These are phyloP conservation scores for Diddensiella caesifluorescens DNA, from an alignment of 805 yeast genomes.

Conservation along the genomic window DNA sequence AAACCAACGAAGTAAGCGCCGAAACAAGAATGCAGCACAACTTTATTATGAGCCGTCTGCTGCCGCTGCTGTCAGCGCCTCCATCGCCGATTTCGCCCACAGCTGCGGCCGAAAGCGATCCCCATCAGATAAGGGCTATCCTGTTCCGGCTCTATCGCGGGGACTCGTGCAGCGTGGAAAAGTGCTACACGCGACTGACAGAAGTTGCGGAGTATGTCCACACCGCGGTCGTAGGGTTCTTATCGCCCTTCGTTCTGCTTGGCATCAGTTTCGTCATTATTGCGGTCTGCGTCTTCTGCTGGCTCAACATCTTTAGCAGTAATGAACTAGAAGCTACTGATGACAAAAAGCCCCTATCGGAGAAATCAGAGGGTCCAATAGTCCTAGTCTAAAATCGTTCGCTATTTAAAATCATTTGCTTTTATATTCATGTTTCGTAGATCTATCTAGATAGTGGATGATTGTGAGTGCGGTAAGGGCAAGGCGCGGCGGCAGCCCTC, in stretches of 20 bases:
- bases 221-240: slow-evolving; percentile 19
- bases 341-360: no score
- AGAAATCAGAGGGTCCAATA: no score
- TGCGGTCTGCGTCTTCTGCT: slow-evolving; percentile 16
- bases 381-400: neutral
- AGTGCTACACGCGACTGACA: slow-evolving; percentile 15
- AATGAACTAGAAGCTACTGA: no score
- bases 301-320: slow-evolving; percentile 3
- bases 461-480: no score
- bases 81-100: neutral
- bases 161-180: neutral
- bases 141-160: slow-evolving; percentile 29
- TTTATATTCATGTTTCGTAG: no score
- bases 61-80: neutral
- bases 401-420: no score
- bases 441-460: no score
- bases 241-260: slow-evolving; percentile 23
- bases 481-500: no score
- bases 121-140: slow-evolving; percentile 16
- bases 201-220: slow-evolving; percentile 16
- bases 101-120: neutral
- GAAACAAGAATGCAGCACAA: neutral
- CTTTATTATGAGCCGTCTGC: slow-evolving; percentile 1
- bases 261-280: slow-evolving; percentile 14
- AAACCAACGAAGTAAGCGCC: neutral